Evolutionary conservation across 139 green algal genomes (phyloP).

Genomic region (Haematococcus sp.): DNA sequence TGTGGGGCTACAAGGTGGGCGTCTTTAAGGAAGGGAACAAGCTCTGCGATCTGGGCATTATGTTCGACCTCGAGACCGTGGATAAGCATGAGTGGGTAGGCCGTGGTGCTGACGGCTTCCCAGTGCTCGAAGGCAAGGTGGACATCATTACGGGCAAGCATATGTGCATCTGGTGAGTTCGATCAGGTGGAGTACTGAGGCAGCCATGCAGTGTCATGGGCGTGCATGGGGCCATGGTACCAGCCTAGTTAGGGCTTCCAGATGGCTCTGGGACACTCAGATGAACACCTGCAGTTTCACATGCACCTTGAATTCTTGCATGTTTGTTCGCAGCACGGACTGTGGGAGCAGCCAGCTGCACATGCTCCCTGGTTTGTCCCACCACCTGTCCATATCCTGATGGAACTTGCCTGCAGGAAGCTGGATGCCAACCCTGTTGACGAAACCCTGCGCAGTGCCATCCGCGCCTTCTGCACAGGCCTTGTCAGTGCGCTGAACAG

Average conservation of each 20-base stretch:
- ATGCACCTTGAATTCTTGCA: neutral
- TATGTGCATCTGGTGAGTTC: constrained; percentile 68
- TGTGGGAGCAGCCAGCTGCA: neutral
- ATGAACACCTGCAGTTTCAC: neutral
- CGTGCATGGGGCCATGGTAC: no score
- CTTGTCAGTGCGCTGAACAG: constrained; percentile 75
- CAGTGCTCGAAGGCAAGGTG: constrained; percentile 64
- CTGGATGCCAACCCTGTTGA: constrained; percentile 53
- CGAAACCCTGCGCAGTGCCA: constrained; percentile 55
- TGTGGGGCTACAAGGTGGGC: constrained; percentile 68
- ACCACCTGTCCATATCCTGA: no score
- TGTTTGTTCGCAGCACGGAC: neutral
- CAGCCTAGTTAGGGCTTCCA: no score
- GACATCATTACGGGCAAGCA: constrained; percentile 70
- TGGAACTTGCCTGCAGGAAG: constrained; percentile 51
- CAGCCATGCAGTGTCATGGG: no score
- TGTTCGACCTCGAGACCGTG: constrained; percentile 64
- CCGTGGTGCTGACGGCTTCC: constrained; percentile 73
- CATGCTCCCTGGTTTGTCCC: no score
- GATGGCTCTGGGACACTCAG: neutral
- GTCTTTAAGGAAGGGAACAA: constrained; percentile 71
- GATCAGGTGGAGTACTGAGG: no score
- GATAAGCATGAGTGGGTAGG: constrained; percentile 78
- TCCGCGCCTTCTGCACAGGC: constrained; percentile 68
- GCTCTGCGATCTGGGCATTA: constrained; percentile 58